Evolutionary conservation across 495 filamentous ascomycete genomes (phyloP).

Genomic region (Talaromyces borbonicus): DNA sequence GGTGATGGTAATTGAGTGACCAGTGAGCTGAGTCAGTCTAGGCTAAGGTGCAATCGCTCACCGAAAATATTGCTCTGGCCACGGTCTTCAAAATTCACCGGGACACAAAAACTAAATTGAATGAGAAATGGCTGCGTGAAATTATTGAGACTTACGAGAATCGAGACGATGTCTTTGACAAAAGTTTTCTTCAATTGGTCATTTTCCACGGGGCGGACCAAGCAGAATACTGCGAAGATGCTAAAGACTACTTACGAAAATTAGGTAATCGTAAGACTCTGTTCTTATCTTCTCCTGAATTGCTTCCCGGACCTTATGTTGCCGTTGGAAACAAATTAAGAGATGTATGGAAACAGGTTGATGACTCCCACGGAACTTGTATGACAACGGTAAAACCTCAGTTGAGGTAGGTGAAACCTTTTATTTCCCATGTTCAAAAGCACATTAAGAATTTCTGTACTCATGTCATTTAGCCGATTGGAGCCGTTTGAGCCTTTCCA

Average conservation of each 20-base stretch:
- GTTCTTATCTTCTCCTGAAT: neutral
- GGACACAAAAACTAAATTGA: neutral
- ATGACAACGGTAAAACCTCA: conserved; percentile 8
- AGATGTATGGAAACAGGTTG: neutral
- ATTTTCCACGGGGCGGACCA: neutral
- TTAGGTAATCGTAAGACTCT: neutral
- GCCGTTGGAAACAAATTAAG: neutral
- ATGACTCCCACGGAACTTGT: neutral
- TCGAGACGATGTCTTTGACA: neutral
- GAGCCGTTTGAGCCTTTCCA: too few species aligned
- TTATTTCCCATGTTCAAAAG: too few species aligned
- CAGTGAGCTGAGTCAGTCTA: too few species aligned
- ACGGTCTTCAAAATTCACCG: neutral
- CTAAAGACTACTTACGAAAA: neutral
- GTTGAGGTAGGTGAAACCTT: too few species aligned
- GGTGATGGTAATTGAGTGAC: too few species aligned
- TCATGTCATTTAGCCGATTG: too few species aligned
- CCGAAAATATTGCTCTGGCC: neutral
- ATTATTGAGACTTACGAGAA: neutral
- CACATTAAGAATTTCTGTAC: too few species aligned
- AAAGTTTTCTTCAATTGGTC: neutral
- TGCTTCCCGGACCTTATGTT: neutral
- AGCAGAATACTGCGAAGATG: neutral
- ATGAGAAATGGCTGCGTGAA: neutral
- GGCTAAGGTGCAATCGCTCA: too few species aligned